phyloP scores from a whole-genome alignment of 2,329 filamentous ascomycete genomes.

The Botrytis hyacinthi region DNA sequence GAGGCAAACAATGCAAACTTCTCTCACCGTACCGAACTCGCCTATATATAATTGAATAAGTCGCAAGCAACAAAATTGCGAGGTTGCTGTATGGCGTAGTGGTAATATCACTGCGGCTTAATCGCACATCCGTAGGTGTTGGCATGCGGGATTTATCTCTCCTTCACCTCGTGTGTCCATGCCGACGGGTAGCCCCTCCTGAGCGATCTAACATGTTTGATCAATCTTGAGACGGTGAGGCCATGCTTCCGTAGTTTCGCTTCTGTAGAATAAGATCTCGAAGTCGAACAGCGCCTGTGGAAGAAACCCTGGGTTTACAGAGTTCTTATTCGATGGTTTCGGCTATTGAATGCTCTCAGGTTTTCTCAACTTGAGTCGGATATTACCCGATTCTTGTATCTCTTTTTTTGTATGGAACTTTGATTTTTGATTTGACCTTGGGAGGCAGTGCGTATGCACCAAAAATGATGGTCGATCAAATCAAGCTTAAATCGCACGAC shows the following conservation, averaged over 20 bases:
- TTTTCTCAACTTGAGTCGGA: conserved; percentile 3
- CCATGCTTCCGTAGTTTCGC: conserved; percentile 1
- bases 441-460: neutral
- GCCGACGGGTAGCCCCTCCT: neutral
- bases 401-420: neutral
- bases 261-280: neutral
- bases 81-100: conserved; percentile 9
- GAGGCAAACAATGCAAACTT: neutral
- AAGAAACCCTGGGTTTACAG: neutral
- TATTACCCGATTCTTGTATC: neutral
- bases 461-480: neutral
- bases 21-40: neutral
- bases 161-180: neutral
- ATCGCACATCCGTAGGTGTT: conserved; percentile 1
- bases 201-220: neutral
- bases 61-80: neutral
- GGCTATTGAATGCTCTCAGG: neutral
- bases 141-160: conserved; percentile 14
- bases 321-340: neutral
- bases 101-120: conserved; percentile 7
- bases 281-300: neutral
- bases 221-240: neutral
- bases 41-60: neutral
- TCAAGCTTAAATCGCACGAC: neutral
- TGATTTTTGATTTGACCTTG: neutral